A percentile compares a stretch with the other conserved stretches of the same genome.
Conservation (phyloP, 805 yeast genomes). For the Wickerhamomyces pijperi region DNA sequence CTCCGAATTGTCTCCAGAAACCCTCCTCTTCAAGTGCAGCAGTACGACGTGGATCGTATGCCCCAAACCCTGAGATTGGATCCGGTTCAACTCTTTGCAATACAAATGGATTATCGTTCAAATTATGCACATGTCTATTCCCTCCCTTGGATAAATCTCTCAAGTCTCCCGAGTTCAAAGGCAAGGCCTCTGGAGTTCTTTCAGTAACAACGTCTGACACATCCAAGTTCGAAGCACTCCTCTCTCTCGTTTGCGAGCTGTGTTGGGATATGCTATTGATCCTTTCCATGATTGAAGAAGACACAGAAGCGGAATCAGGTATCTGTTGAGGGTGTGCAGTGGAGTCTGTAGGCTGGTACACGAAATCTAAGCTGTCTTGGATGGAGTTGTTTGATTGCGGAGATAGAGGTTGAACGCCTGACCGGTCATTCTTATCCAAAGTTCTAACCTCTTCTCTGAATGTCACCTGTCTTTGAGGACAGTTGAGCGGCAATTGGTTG, state of each 20-base stretch:
- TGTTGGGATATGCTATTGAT: not conserved
- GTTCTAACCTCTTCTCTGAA: slow-evolving; percentile 2
- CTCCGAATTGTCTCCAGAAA: not conserved
- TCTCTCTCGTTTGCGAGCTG: not conserved
- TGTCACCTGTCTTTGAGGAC: not conserved
- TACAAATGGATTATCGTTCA: not conserved
- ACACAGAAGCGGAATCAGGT: slow-evolving; percentile 1
- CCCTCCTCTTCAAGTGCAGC: not conserved
- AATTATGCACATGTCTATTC: not conserved
- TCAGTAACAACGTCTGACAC: not conserved
- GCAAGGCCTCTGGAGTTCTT: slow-evolving; percentile 4
- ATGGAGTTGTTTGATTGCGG: not conserved
- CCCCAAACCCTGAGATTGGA: not conserved
- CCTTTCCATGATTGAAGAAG: slow-evolving; percentile 1
- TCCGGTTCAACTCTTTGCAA: not conserved
- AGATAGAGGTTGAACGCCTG: not conserved
- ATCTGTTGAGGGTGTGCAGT: not conserved
- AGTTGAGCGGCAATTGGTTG: not conserved
- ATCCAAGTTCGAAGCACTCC: not conserved
- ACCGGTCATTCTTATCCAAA: not conserved
- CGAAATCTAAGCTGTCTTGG: not conserved
- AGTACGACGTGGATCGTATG: not conserved
- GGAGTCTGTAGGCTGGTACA: not conserved
- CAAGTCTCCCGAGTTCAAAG: slow-evolving; percentile 6
- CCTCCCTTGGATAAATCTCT: not conserved